Conservation (phyloP, 2,329 filamentous ascomycete genomes). For the Cladosporium sphaerospermum region DNA sequence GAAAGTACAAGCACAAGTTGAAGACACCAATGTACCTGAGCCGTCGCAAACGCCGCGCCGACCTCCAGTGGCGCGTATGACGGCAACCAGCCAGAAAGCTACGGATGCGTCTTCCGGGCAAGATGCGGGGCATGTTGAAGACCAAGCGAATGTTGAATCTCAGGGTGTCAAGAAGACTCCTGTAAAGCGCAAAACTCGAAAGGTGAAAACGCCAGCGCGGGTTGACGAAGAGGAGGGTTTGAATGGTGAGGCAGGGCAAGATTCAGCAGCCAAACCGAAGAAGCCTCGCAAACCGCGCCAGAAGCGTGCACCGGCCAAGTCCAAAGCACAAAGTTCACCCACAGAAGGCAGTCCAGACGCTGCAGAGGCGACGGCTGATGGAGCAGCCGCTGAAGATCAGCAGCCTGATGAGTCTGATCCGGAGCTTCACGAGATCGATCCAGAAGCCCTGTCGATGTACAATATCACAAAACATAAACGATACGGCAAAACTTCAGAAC, state of each 20-base stretch:
- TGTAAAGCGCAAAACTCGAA: conserved; percentile 4
- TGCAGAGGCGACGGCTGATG: not conserved
- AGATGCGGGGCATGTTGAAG: not conserved
- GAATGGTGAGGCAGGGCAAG: not conserved
- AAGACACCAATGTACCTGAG: not conserved
- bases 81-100: not conserved
- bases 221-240: not conserved
- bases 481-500: conserved; percentile 64
- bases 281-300: conserved; percentile 8
- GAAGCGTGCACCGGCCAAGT: not conserved
- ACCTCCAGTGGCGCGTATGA: conserved; percentile 11
- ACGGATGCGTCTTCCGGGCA: not conserved
- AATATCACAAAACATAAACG: conserved; percentile 59
- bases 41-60: conserved; percentile 7
- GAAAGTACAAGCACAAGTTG: conserved; percentile 4
- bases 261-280: conserved; percentile 1
- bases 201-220: conserved; percentile 4
- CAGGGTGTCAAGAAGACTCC: not conserved
- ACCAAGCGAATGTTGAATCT: not conserved
- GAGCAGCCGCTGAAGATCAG: conserved; percentile 9
- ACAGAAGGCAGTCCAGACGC: not conserved
- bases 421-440: conserved; percentile 50
- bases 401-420: conserved; percentile 24
- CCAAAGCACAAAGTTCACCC: not conserved
- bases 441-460: conserved; percentile 62